Percentiles rank a stretch among this genome's conserved stretches.
These are phyloP conservation scores for Backusella parvicylindrica DNA, from an alignment of 192 early-diverging fungal genomes.

Conservation along the genomic window DNA sequence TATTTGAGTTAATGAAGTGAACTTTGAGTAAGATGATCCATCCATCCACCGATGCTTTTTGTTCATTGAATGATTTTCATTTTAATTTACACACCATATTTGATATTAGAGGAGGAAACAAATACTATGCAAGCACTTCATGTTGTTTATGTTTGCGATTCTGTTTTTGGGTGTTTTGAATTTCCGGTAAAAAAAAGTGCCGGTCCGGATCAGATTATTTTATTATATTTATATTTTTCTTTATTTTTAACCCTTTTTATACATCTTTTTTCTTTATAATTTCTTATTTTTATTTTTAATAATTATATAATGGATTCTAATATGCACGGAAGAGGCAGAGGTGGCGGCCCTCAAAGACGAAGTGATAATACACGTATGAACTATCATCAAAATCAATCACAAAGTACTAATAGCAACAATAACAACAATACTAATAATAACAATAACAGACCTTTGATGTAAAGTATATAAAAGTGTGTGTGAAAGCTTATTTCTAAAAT, in stretches of 20 bases:
- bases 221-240: not conserved
- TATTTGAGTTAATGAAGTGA: too few species aligned
- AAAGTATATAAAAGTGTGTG: not conserved
- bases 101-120: slow-evolving; percentile 11
- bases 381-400: not conserved
- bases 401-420: not conserved
- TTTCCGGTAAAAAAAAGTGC: not conserved
- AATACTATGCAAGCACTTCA: not conserved
- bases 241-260: not conserved
- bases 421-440: not conserved
- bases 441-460: not conserved
- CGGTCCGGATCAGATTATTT: not conserved
- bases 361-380: not conserved
- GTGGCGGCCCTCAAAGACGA: not conserved
- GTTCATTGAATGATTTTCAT: too few species aligned
- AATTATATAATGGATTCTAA: not conserved
- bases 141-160: not conserved
- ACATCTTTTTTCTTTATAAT: not conserved
- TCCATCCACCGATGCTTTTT: not conserved
- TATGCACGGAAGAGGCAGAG: not conserved
- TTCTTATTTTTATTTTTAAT: not conserved
- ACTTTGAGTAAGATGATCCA: not conserved
- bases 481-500: not conserved
- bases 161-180: not conserved
- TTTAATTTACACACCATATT: slow-evolving; percentile 1